A percentile compares a stretch with the other conserved stretches of the same genome.
phyloP scores from a whole-genome alignment of 78 protist species.

The Isochrysis galbana region DNA sequence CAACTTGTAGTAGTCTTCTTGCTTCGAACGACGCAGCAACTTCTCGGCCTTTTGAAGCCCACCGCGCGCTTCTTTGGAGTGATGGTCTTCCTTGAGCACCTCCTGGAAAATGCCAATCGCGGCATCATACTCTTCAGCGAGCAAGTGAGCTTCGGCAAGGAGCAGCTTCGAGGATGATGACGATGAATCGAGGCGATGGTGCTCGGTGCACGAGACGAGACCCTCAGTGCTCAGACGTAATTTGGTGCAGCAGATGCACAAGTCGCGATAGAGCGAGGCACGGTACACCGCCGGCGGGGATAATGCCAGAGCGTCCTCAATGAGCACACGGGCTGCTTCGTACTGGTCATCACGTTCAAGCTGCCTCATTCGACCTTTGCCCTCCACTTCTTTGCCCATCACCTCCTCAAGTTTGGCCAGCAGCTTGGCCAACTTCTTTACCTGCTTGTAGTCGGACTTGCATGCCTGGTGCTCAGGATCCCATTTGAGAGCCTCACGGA shows the following conservation, averaged over 20 bases:
- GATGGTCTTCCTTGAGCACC: background rate
- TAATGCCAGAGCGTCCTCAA: background rate
- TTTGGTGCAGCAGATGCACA: background rate
- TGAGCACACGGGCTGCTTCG: background rate
- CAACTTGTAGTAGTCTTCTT: background rate
- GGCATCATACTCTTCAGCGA: background rate
- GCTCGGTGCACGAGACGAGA: background rate
- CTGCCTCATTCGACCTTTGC: background rate
- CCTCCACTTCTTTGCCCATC: conserved; percentile 28
- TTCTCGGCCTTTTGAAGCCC: background rate
- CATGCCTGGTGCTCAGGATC: background rate
- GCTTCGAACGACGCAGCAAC: background rate
- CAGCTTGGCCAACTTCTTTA: background rate
- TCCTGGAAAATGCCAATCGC: background rate
- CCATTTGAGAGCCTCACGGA: conserved; percentile 20
- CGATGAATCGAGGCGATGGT: background rate
- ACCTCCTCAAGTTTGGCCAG: background rate
- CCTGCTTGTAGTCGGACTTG: conserved; percentile 17
- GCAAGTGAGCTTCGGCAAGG: background rate
- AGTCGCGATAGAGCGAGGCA: background rate
- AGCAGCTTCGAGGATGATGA: background rate
- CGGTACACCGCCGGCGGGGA: background rate
- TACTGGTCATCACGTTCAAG: conserved; percentile 20
- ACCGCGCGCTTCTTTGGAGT: background rate
- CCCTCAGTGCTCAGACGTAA: background rate